These are phyloP conservation scores for Fusarium annulatum DNA, from an alignment of 2,329 filamentous ascomycete species.

Conservation along the genomic window DNA sequence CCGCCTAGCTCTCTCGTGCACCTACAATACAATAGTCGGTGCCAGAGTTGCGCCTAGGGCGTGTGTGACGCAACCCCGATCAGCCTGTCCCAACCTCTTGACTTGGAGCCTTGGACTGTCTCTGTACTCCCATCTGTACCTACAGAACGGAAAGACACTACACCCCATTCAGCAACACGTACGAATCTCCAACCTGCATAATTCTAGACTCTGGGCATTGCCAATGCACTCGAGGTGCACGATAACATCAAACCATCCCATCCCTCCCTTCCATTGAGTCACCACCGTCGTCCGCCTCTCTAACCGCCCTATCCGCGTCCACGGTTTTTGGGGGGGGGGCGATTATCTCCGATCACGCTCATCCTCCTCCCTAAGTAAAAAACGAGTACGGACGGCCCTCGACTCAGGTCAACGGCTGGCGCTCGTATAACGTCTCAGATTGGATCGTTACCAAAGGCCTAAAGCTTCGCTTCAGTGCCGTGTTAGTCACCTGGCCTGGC, in stretches of 20 bases:
- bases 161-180: slow-evolving; percentile 31
- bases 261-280: slow-evolving; percentile 19
- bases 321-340: neutral
- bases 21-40: neutral
- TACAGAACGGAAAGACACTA: slow-evolving; percentile 11
- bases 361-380: neutral
- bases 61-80: slow-evolving; percentile 41
- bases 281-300: slow-evolving; percentile 27
- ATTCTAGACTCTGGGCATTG: slow-evolving; percentile 36
- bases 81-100: slow-evolving; percentile 8
- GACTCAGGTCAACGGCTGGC: slow-evolving; percentile 38
- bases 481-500: slow-evolving; percentile 46
- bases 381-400: slow-evolving; percentile 2
- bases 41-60: neutral
- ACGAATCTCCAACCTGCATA: slow-evolving; percentile 41
- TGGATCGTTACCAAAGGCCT: slow-evolving; percentile 21
- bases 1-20: slow-evolving; percentile 15
- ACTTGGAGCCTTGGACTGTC: slow-evolving; percentile 2
- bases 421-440: slow-evolving; percentile 38
- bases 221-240: neutral
- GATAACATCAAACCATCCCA: slow-evolving; percentile 39
- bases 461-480: slow-evolving; percentile 25
- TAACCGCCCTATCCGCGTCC: slow-evolving; percentile 37
- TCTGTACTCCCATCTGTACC: slow-evolving; percentile 19
- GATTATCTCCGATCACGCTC: slow-evolving; percentile 41